phyloP scores from a whole-genome alignment of 371 early-diverging fungal species.

The Coemansia sp. region DNA sequence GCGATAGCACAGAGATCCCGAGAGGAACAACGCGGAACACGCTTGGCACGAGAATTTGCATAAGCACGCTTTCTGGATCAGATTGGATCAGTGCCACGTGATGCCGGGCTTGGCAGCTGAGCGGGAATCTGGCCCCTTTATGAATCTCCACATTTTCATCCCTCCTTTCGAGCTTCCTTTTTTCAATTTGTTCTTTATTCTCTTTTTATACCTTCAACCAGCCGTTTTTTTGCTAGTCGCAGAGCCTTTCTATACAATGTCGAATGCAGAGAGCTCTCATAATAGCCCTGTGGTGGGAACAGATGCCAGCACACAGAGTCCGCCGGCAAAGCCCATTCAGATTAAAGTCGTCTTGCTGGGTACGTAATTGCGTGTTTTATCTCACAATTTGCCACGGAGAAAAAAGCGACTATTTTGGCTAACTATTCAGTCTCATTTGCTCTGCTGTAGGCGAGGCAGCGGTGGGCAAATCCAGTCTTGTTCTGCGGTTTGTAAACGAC shows the following conservation, averaged over 20 bases:
- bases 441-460: constrained; percentile 71
- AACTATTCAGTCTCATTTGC: neutral
- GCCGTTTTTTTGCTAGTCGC: neutral
- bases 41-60: too few relatives aligned
- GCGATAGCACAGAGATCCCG: too few relatives aligned
- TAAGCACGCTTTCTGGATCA: neutral
- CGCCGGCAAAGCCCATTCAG: constrained; percentile 51
- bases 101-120: constrained; percentile 1
- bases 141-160: constrained; percentile 1
- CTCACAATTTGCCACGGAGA: neutral
- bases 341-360: constrained; percentile 52
- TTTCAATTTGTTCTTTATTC: neutral
- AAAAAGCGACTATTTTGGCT: neutral
- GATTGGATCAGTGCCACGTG: constrained; percentile 1
- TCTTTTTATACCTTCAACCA: neutral
- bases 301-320: constrained; percentile 13
- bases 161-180: neutral
- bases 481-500: constrained; percentile 94
- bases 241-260: constrained; percentile 16
- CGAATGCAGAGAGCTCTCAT: constrained; percentile 32
- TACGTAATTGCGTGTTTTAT: constrained; percentile 9
- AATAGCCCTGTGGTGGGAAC: constrained; percentile 13
- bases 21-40: too few relatives aligned
- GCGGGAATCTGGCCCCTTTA: neutral
- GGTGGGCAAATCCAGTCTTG: constrained; percentile 88